Conservation (phyloP, 2,329 filamentous ascomycete genomes). For the Fusarium setosum region DNA sequence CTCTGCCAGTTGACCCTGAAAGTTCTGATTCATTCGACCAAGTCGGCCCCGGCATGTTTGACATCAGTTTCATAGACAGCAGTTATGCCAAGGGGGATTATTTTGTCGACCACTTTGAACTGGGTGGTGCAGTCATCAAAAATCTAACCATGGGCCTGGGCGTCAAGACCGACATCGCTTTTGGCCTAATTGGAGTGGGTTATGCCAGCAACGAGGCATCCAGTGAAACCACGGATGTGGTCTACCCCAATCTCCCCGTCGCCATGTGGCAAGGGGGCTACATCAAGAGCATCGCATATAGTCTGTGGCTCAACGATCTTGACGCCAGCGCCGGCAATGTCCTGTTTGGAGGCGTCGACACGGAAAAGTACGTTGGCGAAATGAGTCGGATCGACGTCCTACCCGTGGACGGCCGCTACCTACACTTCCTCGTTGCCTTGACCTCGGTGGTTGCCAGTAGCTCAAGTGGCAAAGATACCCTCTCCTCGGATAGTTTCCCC, state of each 20-base stretch:
- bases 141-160: conserved; percentile 71
- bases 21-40: conserved; percentile 60
- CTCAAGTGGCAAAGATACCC: conserved; percentile 59
- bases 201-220: conserved; percentile 66
- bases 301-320: conserved; percentile 73
- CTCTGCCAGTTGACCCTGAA: conserved; percentile 55
- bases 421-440: conserved; percentile 61
- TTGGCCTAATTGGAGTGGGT: conserved; percentile 70
- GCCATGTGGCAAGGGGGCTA: conserved; percentile 70
- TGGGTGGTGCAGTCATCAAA: conserved; percentile 62
- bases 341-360: conserved; percentile 85
- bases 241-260: conserved; percentile 71
- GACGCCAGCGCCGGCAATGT: conserved; percentile 74
- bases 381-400: conserved; percentile 71
- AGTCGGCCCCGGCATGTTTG: conserved; percentile 58
- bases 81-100: conserved; percentile 69
- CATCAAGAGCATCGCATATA: conserved; percentile 77
- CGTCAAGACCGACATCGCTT: conserved; percentile 62
- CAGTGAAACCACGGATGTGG: conserved; percentile 40
- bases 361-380: conserved; percentile 74
- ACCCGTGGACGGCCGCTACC: conserved; percentile 52
- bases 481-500: conserved; percentile 57
- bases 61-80: conserved; percentile 72
- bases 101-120: conserved; percentile 66
- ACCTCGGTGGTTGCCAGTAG: conserved; percentile 61